phyloP scores from a whole-genome alignment of 345 rosid species.

The Eucalyptus dawsonii region DNA sequence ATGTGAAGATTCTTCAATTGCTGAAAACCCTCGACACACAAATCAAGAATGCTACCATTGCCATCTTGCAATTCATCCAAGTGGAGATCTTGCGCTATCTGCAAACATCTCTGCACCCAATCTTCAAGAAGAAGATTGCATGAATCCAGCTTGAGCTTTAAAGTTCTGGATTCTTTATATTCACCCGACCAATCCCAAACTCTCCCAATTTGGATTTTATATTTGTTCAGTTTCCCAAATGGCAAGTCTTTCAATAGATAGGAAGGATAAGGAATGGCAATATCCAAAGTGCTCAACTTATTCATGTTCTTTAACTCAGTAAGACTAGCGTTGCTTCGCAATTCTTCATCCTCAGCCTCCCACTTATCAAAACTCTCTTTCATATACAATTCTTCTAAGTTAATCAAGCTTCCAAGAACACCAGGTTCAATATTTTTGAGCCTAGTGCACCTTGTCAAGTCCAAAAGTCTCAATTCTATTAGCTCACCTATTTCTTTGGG shows the following conservation, averaged over 20 bases:
- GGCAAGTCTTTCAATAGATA: accelerated
- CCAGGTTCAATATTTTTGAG: no score
- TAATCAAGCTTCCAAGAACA: accelerated
- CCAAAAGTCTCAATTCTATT: accelerated
- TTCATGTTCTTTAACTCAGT: no score
- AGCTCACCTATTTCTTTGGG: no score
- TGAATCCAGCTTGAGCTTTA: accelerated
- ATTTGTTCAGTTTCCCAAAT: accelerated
- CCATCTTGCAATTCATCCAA: no score
- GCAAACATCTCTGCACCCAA: no score
- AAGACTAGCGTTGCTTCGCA: accelerated
- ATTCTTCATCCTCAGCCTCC: accelerated
- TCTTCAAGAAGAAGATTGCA: no score
- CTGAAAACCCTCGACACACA: accelerated
- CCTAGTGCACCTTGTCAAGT: accelerated
- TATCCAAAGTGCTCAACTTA: accelerated
- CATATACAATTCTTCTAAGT: accelerated
- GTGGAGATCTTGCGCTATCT: no score
- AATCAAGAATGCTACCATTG: accelerated
- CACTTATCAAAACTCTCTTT: accelerated
- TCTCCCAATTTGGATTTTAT: accelerated
- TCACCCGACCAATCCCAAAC: accelerated
- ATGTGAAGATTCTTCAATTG: no score
- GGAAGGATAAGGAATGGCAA: accelerated
- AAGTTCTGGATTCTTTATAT: accelerated